These are phyloP conservation scores for Solanum ahanhuiri DNA, from an alignment of 257 asterid species.

Conservation along the genomic window DNA sequence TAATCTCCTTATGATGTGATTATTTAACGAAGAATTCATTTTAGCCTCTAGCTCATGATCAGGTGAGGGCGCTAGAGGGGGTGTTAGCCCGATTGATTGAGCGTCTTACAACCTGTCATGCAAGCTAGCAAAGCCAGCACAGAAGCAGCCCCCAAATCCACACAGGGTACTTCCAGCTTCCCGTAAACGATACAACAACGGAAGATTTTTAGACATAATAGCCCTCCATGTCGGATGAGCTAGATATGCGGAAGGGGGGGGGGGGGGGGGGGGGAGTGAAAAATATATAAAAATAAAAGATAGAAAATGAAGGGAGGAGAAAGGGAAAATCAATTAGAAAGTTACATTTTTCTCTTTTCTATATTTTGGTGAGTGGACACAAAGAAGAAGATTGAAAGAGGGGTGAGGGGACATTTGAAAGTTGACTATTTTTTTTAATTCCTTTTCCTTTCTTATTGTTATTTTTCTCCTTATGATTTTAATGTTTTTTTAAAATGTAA, in stretches of 20 bases:
- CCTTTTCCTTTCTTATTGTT: neutral
- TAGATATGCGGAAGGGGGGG: too few species aligned
- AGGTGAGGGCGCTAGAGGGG: too few species aligned
- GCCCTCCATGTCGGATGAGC: too few species aligned
- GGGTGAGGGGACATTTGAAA: neutral
- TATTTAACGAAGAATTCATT: neutral
- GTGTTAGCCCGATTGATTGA: too few species aligned
- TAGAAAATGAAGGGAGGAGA: neutral
- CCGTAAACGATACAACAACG: too few species aligned
- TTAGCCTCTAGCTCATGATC: too few species aligned
- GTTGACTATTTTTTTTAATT: neutral
- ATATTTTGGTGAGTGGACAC: neutral
- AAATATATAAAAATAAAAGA: neutral
- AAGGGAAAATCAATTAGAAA: neutral
- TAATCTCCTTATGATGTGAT: neutral
- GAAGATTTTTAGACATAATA: too few species aligned
- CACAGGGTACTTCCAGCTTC: neutral
- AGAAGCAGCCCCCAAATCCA: neutral
- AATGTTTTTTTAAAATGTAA: neutral
- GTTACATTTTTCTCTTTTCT: neutral
- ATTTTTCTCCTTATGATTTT: neutral
- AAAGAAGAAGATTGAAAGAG: neutral
- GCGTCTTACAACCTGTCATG: neutral
- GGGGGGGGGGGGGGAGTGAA: neutral
- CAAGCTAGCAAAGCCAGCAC: neutral